These are phyloP conservation scores for Yamadazyma akitaensis DNA, from an alignment of 805 yeast species.

Conservation along the genomic window DNA sequence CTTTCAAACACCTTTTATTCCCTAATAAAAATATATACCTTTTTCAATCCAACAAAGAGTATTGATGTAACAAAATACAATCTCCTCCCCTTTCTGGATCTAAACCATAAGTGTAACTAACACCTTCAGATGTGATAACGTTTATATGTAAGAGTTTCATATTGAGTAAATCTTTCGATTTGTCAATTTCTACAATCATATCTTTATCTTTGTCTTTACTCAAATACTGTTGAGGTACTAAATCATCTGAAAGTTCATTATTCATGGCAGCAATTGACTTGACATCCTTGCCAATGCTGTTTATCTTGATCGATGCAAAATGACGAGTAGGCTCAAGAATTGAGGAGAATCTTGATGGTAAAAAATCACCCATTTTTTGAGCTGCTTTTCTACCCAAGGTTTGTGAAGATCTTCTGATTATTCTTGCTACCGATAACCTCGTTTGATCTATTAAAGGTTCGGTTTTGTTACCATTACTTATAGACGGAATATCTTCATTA, in stretches of 20 bases:
- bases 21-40: not conserved
- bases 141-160: constrained; percentile 45
- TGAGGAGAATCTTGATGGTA: constrained; percentile 77
- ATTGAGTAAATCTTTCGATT: constrained; percentile 21
- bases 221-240: constrained; percentile 29
- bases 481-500: constrained; percentile 21
- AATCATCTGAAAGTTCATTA: constrained; percentile 28
- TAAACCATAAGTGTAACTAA: constrained; percentile 72
- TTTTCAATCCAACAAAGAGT: constrained; percentile 42
- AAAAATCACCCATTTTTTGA: constrained; percentile 81
- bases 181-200: constrained; percentile 11
- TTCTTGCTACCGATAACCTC: constrained; percentile 68
- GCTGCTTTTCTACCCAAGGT: constrained; percentile 78
- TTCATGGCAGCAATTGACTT: constrained; percentile 46
- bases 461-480: constrained; percentile 17
- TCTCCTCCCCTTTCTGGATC: constrained; percentile 93
- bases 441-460: constrained; percentile 73
- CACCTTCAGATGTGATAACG: constrained; percentile 80
- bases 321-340: constrained; percentile 87
- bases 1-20: not conserved
- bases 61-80: constrained; percentile 74
- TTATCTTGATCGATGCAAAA: constrained; percentile 80
- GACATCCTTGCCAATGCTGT: constrained; percentile 36
- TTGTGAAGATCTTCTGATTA: constrained; percentile 76
- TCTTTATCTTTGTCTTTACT: constrained; percentile 12